phyloP scores from a whole-genome alignment of 2,329 filamentous ascomycete species.

The Fusarium guadeloupense region DNA sequence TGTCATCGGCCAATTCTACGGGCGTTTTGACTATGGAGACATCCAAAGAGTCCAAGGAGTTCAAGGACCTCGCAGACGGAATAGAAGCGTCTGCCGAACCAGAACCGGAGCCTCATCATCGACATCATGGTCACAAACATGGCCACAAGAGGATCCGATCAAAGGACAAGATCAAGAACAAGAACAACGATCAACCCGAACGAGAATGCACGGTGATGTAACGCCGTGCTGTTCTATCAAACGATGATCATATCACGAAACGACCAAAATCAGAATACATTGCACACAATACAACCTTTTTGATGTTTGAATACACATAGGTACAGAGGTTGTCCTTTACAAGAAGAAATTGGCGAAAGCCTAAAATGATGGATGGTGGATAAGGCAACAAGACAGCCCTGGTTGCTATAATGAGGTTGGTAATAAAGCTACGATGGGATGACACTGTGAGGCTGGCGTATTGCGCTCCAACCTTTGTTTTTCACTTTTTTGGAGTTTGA shows the following conservation, averaged over 20 bases:
- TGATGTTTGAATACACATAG: conserved; percentile 24
- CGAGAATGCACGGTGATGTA: conserved; percentile 61
- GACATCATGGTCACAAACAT: conserved; percentile 45
- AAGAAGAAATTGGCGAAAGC: background rate
- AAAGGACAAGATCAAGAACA: conserved; percentile 53
- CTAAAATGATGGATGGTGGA: background rate
- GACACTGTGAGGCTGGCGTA: background rate
- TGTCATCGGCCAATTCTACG: conserved; percentile 42
- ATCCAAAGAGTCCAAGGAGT: conserved; percentile 32
- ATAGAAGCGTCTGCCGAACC: conserved; percentile 38
- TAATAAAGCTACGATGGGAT: background rate
- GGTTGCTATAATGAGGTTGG: conserved; percentile 17
- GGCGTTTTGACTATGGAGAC: conserved; percentile 40
- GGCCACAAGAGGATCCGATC: conserved; percentile 51
- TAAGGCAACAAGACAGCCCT: background rate
- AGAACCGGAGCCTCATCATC: conserved; percentile 32
- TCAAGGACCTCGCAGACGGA: conserved; percentile 19
- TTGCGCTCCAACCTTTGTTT: background rate
- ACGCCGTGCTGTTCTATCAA: conserved; percentile 2
- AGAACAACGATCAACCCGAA: conserved; percentile 52
- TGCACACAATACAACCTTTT: conserved; percentile 1
- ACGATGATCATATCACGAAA: background rate
- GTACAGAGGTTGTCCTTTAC: conserved; percentile 26
- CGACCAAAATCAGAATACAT: background rate
- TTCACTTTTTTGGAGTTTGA: background rate